Conservation (phyloP, 108 stramenopile genomes). For the Schizochytrium sp. region DNA sequence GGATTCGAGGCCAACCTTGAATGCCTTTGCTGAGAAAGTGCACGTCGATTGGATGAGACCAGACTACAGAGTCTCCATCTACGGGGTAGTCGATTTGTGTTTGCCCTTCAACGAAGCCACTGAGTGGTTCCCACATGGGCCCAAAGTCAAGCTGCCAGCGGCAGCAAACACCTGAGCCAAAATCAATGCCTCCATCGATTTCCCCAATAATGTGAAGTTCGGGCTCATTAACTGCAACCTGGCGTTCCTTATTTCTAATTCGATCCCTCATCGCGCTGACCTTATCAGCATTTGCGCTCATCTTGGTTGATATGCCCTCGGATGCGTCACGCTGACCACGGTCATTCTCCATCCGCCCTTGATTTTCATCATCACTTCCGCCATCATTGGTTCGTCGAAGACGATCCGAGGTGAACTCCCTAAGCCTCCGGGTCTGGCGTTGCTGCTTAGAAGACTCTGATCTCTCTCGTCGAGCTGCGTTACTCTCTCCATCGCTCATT, state of each 20-base stretch:
- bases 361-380: too few species aligned
- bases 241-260: conserved; percentile 1
- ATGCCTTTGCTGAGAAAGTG: conserved; percentile 71
- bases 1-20: conserved; percentile 78
- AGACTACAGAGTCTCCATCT: conserved; percentile 68
- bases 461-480: too few species aligned
- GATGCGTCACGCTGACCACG: too few species aligned
- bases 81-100: conserved; percentile 74
- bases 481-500: too few species aligned
- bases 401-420: too few species aligned
- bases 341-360: too few species aligned
- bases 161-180: conserved; percentile 76
- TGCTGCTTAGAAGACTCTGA: too few species aligned
- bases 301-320: too few species aligned
- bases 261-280: neutral
- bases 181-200: conserved; percentile 73
- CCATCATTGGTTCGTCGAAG: too few species aligned
- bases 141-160: conserved; percentile 81
- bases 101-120: conserved; percentile 74
- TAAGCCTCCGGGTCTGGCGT: too few species aligned
- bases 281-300: neutral
- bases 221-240: conserved; percentile 66
- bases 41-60: conserved; percentile 81
- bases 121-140: conserved; percentile 72
- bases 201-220: conserved; percentile 81